Conservation (phyloP, 1,139 yeast genomes). For the Diutina ranongensis region DNA sequence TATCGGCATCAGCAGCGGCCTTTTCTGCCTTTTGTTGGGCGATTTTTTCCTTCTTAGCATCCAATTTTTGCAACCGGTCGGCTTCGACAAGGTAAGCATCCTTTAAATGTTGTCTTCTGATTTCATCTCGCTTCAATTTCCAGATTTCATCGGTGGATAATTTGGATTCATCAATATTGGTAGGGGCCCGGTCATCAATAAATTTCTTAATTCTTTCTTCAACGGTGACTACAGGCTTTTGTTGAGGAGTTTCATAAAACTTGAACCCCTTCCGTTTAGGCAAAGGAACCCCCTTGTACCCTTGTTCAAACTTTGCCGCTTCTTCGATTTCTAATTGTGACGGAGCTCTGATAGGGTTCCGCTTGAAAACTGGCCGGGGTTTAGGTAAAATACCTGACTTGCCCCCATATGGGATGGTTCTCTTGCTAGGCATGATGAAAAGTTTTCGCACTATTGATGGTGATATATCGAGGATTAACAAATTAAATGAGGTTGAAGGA, state of each 20-base stretch:
- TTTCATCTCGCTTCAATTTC: constrained; percentile 45
- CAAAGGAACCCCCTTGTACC: constrained; percentile 64
- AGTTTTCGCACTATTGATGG: background rate
- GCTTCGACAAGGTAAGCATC: constrained; percentile 42
- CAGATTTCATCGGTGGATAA: constrained; percentile 41
- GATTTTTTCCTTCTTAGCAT: background rate
- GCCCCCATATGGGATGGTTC: constrained; percentile 42
- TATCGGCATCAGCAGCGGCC: background rate
- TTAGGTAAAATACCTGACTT: constrained; percentile 78
- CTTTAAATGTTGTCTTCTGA: constrained; percentile 62
- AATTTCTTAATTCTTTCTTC: constrained; percentile 43
- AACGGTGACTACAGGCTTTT: constrained; percentile 46
- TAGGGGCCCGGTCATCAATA: constrained; percentile 27
- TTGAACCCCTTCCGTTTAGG: constrained; percentile 50
- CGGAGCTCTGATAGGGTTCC: constrained; percentile 45
- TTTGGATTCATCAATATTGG: constrained; percentile 22
- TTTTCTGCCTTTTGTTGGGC: background rate
- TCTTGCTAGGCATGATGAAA: constrained; percentile 30
- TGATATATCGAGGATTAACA: no score
- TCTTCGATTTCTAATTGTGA: constrained; percentile 21
- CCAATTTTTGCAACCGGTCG: constrained; percentile 8
- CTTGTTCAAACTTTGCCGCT: constrained; percentile 40
- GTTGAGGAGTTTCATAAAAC: constrained; percentile 29
- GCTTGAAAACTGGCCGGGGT: constrained; percentile 60
- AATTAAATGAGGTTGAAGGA: no score